Base-by-base conservation (phyloP, 148 eudicot genomes). In the Spergularia marina region DNA sequence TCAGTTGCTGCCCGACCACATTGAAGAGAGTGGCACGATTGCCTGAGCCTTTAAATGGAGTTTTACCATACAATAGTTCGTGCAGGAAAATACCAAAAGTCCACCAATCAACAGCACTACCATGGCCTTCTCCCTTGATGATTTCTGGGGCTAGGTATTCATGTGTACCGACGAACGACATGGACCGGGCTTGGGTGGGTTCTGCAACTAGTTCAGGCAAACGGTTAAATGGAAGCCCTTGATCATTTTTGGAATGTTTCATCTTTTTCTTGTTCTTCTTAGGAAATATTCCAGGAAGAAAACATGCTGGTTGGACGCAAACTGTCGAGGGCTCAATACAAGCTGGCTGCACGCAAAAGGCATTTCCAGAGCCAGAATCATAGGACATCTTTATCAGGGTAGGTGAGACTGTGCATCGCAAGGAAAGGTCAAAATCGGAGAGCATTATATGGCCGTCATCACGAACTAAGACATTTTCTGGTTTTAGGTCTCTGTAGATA, bases 61-160 rank as follows among this genome's bases (percentile, higher is more conserved):
- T 91, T 77, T 84, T 91, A 2, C 97, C 97, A 11, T 90, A 90
- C 6, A 91, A 77, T 9, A 91, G 70, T 68, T 91, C 97, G 5
- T 91, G 92, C 79, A 91, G 67, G 79, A 91, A 91, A 47, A 91
- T 80, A 13, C 97, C 97, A 36, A 87, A 91, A 2, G 94, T 91
- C 97, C 97, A 91, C 97, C 97, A 91, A 70, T 91, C 97, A 57
- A 91, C 97, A 13, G 94, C 94, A 80, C 97, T 91, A 7, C 97
- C 94, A 65, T 90, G 97, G 62, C 97, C 97, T 81, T 91, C 97
- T 60, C 89, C 97, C 68, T 89, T 89, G 65, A 91, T 91, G 66
- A 91, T 91, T 79, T 91, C 97, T 0, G 97, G 97, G 65, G 97
- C 97, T 30, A 89, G 76, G 77, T 89, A 91, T 68, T 90, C 94